A percentile compares a stretch with the other conserved stretches of the same genome.
These are phyloP conservation scores for Hygrophoropsis aurantiaca DNA, from an alignment of 768 basidiomycete species.

Conservation along the genomic window DNA sequence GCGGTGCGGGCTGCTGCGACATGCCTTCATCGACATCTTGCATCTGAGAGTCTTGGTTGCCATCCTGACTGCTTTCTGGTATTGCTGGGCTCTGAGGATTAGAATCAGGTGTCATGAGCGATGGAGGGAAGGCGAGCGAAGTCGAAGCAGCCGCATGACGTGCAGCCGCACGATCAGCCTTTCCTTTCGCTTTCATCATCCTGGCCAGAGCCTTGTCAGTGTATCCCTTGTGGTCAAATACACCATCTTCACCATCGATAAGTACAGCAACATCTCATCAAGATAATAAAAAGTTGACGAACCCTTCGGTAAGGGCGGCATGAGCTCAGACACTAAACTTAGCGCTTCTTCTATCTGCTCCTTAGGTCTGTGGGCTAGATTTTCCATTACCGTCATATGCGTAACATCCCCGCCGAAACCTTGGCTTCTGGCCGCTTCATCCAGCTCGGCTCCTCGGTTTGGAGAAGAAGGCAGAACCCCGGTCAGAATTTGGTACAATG, in stretches of 20 bases:
- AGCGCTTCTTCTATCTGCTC: constrained; percentile 96
- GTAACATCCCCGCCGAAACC: constrained; percentile 86
- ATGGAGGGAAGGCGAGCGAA: constrained; percentile 27
- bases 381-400: constrained; percentile 98
- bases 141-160: constrained; percentile 47
- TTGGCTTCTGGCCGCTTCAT: constrained; percentile 54
- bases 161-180: constrained; percentile 74
- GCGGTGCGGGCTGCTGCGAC: not conserved
- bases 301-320: constrained; percentile 95
- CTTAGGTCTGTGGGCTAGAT: constrained; percentile 92
- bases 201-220: constrained; percentile 81
- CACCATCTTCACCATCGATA: constrained; percentile 62
- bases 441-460: too few species aligned
- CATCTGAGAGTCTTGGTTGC: constrained; percentile 33
- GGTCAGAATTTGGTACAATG: constrained; percentile 91
- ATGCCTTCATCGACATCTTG: constrained; percentile 39
- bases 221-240: constrained; percentile 90
- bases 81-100: constrained; percentile 10
- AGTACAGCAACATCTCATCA: not conserved
- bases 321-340: constrained; percentile 83
- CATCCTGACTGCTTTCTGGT: constrained; percentile 25
- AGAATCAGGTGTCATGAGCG: constrained; percentile 19
- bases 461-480: constrained; percentile 77
- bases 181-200: constrained; percentile 79
- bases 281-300: constrained; percentile 2